Evolutionary conservation across 2,329 filamentous ascomycete genomes (phyloP), one percentile per base, ranked within the genome.

Genomic region (Colletotrichum sp.): DNA sequence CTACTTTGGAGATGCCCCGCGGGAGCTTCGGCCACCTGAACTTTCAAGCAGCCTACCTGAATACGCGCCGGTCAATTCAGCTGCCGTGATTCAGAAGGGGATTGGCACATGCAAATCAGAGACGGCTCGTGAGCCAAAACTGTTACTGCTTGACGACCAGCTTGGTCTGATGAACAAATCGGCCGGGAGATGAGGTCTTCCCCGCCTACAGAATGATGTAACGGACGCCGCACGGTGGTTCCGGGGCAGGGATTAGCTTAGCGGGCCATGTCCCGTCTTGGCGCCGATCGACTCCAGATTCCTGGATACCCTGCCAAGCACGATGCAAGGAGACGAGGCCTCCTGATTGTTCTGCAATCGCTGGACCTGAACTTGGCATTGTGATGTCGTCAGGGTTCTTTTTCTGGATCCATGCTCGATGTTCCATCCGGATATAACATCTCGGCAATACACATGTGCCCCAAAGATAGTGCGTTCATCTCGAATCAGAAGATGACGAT

Each of bases 231-330:
- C 74, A 76, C 70, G 70, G 71, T 74, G 63, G 21, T 52, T 55
- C 70, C 57, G 49, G 55, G 28, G n/a, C 74, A 76, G 65, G 74
- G 74, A 69, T 76, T 28, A 69, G 74, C 74, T 76, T 74, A 73
- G 74, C 74, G 74, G 74, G 65, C 57, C 64, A 69, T 69, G 59
- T 64, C 70, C 74, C 74, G 71, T 55, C 74, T 76, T 76, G 71
- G 71, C 74, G 74, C 44, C 71, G 74, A 74, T 76, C 71, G 74
- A 73, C 71, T 65, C 64, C 65, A 65, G 70, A 69, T 72, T 76
- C 70, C 36, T 74, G 71, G 64, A 65, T 69, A 69, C 74, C 65
- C 70, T 76, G 74, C 71, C 64, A 74, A 66, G 71, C 44, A 44
- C 30, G 72, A 49, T 59, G 55, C 39, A 36, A 62, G 49, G 10